Evolutionary conservation across 768 basidiomycete species (phyloP).

Genomic region (Panaeolus papilionaceus): DNA sequence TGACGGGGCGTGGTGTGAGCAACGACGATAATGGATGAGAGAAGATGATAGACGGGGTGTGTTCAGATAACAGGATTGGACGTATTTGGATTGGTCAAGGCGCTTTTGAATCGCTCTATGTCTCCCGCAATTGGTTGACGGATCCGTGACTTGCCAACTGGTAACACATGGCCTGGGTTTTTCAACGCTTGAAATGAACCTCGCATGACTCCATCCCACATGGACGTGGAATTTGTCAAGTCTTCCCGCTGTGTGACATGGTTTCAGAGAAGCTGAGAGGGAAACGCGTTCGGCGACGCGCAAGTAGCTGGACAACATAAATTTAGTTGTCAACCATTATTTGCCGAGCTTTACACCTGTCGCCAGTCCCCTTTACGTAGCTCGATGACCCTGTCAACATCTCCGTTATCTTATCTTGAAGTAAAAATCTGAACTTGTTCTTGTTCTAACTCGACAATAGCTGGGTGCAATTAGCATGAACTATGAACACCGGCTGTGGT

Average conservation of each 20-base stretch:
- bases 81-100: slow-evolving; percentile 27
- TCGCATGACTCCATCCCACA: slow-evolving; percentile 13
- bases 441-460: background rate
- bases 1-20: slow-evolving; percentile 4
- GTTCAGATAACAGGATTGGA: slow-evolving; percentile 27
- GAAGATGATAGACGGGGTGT: slow-evolving; percentile 23
- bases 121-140: slow-evolving; percentile 13
- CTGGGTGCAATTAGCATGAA: background rate
- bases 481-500: background rate
- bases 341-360: slow-evolving; percentile 5
- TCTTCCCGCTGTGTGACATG: slow-evolving; percentile 2
- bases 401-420: background rate
- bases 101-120: slow-evolving; percentile 12
- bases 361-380: slow-evolving; percentile 3
- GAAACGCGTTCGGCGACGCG: slow-evolving; percentile 12
- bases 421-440: background rate
- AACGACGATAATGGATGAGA: slow-evolving; percentile 21
- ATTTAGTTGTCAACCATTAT: slow-evolving; percentile 11
- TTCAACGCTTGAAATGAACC: slow-evolving; percentile 13
- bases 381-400: background rate
- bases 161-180: slow-evolving; percentile 11
- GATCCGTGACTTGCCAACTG: slow-evolving; percentile 14
- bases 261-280: slow-evolving; percentile 5
- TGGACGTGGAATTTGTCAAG: slow-evolving; percentile 14
- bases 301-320: slow-evolving; percentile 13